Base-by-base conservation (phyloP, 768 basidiomycete genomes). In the Lactarius pseudohatsudake region DNA sequence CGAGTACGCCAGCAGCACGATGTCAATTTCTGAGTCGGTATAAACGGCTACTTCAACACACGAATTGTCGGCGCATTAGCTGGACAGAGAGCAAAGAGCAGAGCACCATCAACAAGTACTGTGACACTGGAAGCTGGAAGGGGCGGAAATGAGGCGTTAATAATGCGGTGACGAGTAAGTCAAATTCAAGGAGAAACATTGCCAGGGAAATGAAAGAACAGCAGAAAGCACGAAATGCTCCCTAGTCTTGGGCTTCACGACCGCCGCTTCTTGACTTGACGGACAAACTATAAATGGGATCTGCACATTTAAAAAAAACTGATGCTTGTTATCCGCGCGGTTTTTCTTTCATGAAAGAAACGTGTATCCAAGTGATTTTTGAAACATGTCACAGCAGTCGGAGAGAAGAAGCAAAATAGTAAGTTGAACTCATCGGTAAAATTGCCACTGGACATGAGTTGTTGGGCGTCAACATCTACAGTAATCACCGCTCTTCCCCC, bases 381-480 rank as follows among this genome's bases (percentile, higher is more conserved):
- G 65, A 62, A 66, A 66, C 65, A 41, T 41, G 60, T 57, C 55
- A 45, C n/a, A 47, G 55, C 28, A 28, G n/a, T n/a, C 36, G 4
- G 4, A 32, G 5, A 22, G 55, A 41, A 47, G 9, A 30, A 34
- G 32, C 1, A 34, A 34, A 34, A 34, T 34, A 9, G 30, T 16
- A 56, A 56, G 32, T 8, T 18, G 22, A 32, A 32, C 28, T 28
- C 8, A 4, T 59, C 64, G 57, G 57, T 53, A 26, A 53, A 30
- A 40, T 50, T 28, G 58, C 64, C 47, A 34, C n/a, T 54, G 38
- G 54, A 41, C 38, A 38, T 15, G 38, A 15, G 15, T 40, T 5
- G 5, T 38, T 40, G 38, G 38, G 38, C 38, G 59, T 13, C 13
- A 36, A 55, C 55, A 56, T n/a, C 30, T 56, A 28, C 28, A 28